phyloP scores from a whole-genome alignment of 306 rosid species.

The Cercis canadensis region DNA sequence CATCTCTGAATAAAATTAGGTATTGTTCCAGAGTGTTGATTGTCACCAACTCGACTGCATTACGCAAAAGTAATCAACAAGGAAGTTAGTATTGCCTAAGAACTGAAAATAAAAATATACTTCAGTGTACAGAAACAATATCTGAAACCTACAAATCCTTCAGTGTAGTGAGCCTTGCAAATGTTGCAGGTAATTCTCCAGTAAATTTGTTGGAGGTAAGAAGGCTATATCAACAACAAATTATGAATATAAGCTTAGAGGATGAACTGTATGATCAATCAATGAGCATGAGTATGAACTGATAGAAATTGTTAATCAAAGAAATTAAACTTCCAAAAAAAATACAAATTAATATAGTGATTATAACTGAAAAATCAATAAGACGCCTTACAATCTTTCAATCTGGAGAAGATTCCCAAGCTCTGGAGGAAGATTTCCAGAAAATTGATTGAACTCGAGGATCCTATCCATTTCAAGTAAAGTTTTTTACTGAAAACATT shows the following conservation, averaged over 20 bases:
- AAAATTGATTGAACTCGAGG: constrained; percentile 52
- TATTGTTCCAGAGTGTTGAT: constrained; percentile 52
- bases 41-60: constrained; percentile 56
- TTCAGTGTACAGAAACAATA: not conserved
- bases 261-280: not conserved
- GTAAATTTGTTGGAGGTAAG: constrained; percentile 48
- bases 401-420: constrained; percentile 51
- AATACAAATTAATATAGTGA: not conserved
- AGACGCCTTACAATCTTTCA: constrained; percentile 51
- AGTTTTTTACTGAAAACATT: not conserved
- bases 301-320: too few species aligned
- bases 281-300: not conserved
- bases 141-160: constrained; percentile 44
- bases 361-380: not conserved
- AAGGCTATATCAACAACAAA: constrained; percentile 30
- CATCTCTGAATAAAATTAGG: constrained; percentile 56
- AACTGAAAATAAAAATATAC: not conserved
- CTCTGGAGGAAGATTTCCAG: constrained; percentile 48
- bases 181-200: constrained; percentile 25
- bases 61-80: not conserved
- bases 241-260: not conserved
- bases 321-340: not conserved
- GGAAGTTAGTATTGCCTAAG: not conserved
- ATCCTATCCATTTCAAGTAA: constrained; percentile 33
- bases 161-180: constrained; percentile 22